Percentiles rank a stretch among this genome's conserved stretches.
These are phyloP conservation scores for Kalmanozyma brasiliensis DNA, from an alignment of 1,284 basidiomycete species.

Conservation along the genomic window DNA sequence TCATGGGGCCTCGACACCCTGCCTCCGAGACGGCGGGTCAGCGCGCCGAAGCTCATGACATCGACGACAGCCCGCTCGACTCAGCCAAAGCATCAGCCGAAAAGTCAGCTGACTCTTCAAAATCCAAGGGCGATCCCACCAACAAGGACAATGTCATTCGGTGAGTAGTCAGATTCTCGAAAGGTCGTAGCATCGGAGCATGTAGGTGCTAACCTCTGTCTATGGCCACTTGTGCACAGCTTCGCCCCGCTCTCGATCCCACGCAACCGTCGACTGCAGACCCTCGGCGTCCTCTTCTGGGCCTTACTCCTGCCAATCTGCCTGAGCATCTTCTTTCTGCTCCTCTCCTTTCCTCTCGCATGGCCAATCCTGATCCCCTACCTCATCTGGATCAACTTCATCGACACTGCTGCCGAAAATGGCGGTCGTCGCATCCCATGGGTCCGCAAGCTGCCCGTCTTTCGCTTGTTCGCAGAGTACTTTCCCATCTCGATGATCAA, in stretches of 20 bases:
- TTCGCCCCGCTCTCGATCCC: slow-evolving; percentile 64
- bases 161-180: no score
- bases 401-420: slow-evolving; percentile 79
- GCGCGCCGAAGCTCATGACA: slow-evolving; percentile 30
- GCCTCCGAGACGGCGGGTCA: slow-evolving; percentile 42
- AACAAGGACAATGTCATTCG: slow-evolving; percentile 39
- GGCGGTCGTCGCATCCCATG: slow-evolving; percentile 83
- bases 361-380: slow-evolving; percentile 90
- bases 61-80: slow-evolving; percentile 13
- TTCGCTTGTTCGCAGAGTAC: slow-evolving; percentile 88
- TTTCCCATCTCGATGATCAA: slow-evolving; percentile 77
- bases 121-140: slow-evolving; percentile 12
- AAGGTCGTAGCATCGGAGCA: no score
- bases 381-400: slow-evolving; percentile 78
- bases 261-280: slow-evolving; percentile 62
- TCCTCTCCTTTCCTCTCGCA: slow-evolving; percentile 86
- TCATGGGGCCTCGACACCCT: slow-evolving; percentile 35
- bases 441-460: slow-evolving; percentile 78
- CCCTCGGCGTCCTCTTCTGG: slow-evolving; percentile 80
- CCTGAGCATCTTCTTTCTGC: slow-evolving; percentile 77
- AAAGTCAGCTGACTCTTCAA: neutral
- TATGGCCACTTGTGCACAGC: no score
- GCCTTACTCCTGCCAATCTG: slow-evolving; percentile 80
- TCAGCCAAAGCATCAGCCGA: neutral
- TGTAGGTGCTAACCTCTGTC: no score